Conservation (phyloP, 768 basidiomycete species). For the Lactarius deliciosus region DNA sequence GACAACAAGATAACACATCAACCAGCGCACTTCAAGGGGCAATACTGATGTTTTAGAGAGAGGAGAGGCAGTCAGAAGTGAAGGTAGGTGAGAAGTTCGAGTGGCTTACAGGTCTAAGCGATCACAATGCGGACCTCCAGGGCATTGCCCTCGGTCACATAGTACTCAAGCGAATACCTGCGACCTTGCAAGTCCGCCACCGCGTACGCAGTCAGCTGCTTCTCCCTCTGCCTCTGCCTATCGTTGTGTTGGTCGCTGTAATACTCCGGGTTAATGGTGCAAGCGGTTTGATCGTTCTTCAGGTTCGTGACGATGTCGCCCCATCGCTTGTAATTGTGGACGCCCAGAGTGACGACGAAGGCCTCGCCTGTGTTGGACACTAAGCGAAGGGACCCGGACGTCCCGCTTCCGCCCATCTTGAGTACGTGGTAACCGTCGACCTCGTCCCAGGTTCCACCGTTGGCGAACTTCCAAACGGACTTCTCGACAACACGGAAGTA, state of each 20-base stretch:
- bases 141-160: neutral
- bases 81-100: neutral
- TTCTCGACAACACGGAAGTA: conserved; percentile 39
- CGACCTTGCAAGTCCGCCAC: conserved; percentile 1
- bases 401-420: conserved; percentile 42
- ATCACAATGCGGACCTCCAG: neutral
- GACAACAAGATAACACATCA: no score
- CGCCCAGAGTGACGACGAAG: conserved; percentile 40
- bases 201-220: neutral
- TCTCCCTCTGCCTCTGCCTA: conserved; percentile 2
- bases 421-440: conserved; percentile 32
- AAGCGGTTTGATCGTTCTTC: conserved; percentile 2
- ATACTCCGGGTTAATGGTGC: conserved; percentile 15
- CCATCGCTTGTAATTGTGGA: conserved; percentile 44
- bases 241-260: neutral
- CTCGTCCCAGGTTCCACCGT: conserved; percentile 38
- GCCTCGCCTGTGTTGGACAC: conserved; percentile 34
- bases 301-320: conserved; percentile 41
- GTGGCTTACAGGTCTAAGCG: neutral
- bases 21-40: no score
- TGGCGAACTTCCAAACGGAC: conserved; percentile 39
- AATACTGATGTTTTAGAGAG: no score
- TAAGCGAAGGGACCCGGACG: conserved; percentile 42
- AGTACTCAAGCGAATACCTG: neutral
- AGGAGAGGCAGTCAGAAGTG: neutral